These are phyloP conservation scores for Vitellaria paradoxa DNA, from an alignment of 179 eudicot species.

Conservation along the genomic window DNA sequence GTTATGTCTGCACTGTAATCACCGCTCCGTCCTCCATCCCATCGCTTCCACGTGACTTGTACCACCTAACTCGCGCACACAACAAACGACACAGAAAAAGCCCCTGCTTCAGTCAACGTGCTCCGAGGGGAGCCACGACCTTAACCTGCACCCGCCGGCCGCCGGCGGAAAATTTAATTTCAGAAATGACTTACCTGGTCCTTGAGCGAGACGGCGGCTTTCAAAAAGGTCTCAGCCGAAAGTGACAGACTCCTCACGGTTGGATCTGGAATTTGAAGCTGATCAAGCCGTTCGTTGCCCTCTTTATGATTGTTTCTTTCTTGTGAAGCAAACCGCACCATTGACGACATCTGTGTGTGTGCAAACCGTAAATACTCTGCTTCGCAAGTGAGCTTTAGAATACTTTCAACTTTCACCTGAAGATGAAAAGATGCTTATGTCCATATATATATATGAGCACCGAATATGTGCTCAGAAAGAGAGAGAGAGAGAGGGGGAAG, in stretches of 20 bases:
- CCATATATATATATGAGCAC: too few species aligned
- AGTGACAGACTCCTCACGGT: too few species aligned
- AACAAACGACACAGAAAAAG: not conserved
- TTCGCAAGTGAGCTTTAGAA: too few species aligned
- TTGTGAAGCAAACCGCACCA: slow-evolving; percentile 25
- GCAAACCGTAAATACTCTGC: not conserved
- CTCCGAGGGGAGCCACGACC: not conserved
- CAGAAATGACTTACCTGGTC: slow-evolving; percentile 38
- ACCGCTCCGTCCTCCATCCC: not conserved
- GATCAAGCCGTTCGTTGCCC: slow-evolving; percentile 25
- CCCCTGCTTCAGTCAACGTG: not conserved
- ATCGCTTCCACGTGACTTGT: slow-evolving; percentile 52
- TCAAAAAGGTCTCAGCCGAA: slow-evolving; percentile 33
- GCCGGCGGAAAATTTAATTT: not conserved
- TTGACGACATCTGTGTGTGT: slow-evolving; percentile 21
- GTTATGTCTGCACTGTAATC: slow-evolving; percentile 39
- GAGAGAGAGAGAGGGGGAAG: too few species aligned
- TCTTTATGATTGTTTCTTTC: slow-evolving; percentile 20
- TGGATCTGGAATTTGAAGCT: slow-evolving; percentile 23
- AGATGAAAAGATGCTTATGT: too few species aligned
- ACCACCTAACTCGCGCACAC: slow-evolving; percentile 40
- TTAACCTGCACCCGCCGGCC: not conserved
- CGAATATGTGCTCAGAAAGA: too few species aligned
- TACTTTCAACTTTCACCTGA: too few species aligned
- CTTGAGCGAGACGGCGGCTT: slow-evolving; percentile 57